A percentile compares a stretch with the other conserved stretches of the same genome.
phyloP scores from a whole-genome alignment of 441 rosid genomes.

The Bruguiera hainesii region DNA sequence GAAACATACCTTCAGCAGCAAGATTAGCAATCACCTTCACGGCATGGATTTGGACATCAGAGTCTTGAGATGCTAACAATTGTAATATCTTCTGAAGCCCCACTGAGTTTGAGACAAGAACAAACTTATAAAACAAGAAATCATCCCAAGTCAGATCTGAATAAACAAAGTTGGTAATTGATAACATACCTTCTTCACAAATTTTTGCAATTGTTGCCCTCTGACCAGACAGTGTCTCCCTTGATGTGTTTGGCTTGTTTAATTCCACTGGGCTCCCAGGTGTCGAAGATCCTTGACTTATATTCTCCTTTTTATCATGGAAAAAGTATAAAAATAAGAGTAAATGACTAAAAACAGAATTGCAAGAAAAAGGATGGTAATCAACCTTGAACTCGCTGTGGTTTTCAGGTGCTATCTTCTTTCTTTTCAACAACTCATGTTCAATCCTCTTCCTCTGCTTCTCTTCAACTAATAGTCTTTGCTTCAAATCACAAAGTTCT shows the following conservation, averaged over 20 bases:
- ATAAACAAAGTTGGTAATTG: background rate
- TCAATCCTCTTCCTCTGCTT: constrained; percentile 63
- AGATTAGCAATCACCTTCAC: constrained; percentile 94
- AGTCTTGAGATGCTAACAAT: constrained; percentile 71
- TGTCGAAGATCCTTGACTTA: constrained; percentile 43
- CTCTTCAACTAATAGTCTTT: constrained; percentile 67
- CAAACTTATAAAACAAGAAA: constrained; percentile 22
- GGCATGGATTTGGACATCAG: constrained; percentile 81
- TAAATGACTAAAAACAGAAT: constrained; percentile 3
- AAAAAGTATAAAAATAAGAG: constrained; percentile 24
- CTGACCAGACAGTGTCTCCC: constrained; percentile 62
- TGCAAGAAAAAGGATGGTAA: constrained; percentile 14
- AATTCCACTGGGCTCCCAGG: constrained; percentile 36
- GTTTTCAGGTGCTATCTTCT: constrained; percentile 54
- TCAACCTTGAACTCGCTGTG: constrained; percentile 54
- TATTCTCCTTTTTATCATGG: constrained; percentile 62
- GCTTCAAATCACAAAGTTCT: constrained; percentile 53
- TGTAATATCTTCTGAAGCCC: constrained; percentile 84
- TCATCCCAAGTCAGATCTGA: constrained; percentile 2
- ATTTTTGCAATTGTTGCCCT: constrained; percentile 90
- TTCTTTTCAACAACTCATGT: constrained; percentile 56
- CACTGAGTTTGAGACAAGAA: constrained; percentile 39
- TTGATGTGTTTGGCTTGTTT: constrained; percentile 54
- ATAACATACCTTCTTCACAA: constrained; percentile 77
- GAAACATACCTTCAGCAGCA: constrained; percentile 80